Base-by-base conservation (phyloP, 2,329 filamentous ascomycete genomes). In the Aspergillus calidoustus region DNA sequence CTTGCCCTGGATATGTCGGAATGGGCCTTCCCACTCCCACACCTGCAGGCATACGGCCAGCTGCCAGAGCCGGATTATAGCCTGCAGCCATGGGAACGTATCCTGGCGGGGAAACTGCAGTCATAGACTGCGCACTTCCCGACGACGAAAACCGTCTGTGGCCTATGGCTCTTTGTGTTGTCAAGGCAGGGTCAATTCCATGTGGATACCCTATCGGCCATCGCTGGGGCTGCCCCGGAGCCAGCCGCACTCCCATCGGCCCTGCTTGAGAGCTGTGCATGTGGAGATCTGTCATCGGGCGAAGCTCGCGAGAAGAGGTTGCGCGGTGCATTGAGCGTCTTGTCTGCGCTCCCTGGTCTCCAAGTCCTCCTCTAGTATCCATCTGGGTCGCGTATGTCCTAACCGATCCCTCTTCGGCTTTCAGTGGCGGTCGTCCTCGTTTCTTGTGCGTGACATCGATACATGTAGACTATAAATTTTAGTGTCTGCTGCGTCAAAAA, bases 401-500 rank as follows among this genome's bases (percentile, higher is more conserved):
- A 17, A 76, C 64, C 11, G 75, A 72, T 8, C 75, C 71, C 53
- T 80, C 78, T 50, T 80, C 78, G 46, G 78, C 77, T 61, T 79
- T 79, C 38, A 80, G 64, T 50, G 78, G 78, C 44, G 79, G 79
- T 51, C 79, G 70, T 44, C 79, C 79, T 68, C 80, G 71, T 66
- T 81, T 82, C 66, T 81, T 82, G 64, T 81, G 79, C 50, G 78
- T 80, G 28, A 81, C 80, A 65, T 82, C 80, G 30, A 78, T 72
- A 59, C 79, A 81, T 11, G 77, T 75, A 23, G 75, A 72, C 79
- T 81, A 58, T 5, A 50, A 48, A 7, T 22, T 7, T 23, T 41
- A 30, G 47, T 47, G 28, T 50, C n/a, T 43, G 43, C 41, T 8
- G 50, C 19, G 25, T 7, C 25, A 4, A 28, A 4, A 28, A 28